These are phyloP conservation scores for Lactarius indigo DNA, from an alignment of 768 basidiomycete genomes.

Conservation along the genomic window DNA sequence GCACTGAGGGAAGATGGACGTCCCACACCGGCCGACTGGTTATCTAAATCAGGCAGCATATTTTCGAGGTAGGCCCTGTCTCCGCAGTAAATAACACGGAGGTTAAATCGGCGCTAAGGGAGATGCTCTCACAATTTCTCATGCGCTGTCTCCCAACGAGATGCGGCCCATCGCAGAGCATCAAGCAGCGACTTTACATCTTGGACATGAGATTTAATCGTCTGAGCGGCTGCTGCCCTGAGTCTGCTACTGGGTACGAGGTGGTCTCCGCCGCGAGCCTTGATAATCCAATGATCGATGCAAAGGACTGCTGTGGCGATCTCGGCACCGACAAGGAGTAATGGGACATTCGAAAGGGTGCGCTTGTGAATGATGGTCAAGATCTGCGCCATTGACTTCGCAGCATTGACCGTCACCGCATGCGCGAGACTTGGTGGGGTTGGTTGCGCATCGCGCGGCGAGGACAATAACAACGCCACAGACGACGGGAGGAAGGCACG, in stretches of 20 bases:
- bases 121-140: slow-evolving; percentile 14
- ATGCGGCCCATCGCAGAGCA: slow-evolving; percentile 22
- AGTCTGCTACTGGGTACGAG: slow-evolving; percentile 1
- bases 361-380: slow-evolving; percentile 19
- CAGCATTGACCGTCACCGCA: slow-evolving; percentile 19
- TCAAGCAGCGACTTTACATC: slow-evolving; percentile 16
- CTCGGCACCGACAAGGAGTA: slow-evolving; percentile 21
- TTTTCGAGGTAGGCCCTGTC: slow-evolving; percentile 19
- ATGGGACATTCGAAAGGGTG: slow-evolving; percentile 21
- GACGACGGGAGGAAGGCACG: slow-evolving; percentile 65
- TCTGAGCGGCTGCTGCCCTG: neutral
- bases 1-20: neutral
- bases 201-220: slow-evolving; percentile 15
- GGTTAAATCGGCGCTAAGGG: neutral
- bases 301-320: slow-evolving; percentile 21
- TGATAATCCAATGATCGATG: slow-evolving; percentile 23
- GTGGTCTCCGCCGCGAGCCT: slow-evolving; percentile 9
- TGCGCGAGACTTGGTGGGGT: neutral
- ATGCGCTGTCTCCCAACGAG: slow-evolving; percentile 24
- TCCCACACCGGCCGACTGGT: slow-evolving; percentile 2
- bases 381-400: slow-evolving; percentile 17
- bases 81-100: neutral
- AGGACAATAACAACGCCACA: slow-evolving; percentile 7
- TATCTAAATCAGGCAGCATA: slow-evolving; percentile 12
- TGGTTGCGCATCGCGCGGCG: neutral